Evolutionary conservation across 2,329 filamentous ascomycete species (phyloP).

Genomic region (Corynespora cassiicola): DNA sequence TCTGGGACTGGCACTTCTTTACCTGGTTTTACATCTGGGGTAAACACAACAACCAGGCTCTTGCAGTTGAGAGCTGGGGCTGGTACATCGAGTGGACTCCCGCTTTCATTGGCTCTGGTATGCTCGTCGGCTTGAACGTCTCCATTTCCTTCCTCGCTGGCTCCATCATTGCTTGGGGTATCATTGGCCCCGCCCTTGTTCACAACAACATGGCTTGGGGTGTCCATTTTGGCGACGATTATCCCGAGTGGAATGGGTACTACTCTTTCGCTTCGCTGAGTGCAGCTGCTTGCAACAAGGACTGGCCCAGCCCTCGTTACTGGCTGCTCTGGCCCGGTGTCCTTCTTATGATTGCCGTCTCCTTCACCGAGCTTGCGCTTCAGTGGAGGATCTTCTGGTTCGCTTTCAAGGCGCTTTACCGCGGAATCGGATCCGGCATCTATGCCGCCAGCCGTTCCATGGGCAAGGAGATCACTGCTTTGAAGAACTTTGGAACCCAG

Average conservation of each 20-base stretch:
- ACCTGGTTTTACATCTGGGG: conserved; percentile 64
- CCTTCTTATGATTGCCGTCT: conserved; percentile 58
- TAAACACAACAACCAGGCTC: conserved; percentile 55
- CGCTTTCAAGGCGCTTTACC: conserved; percentile 58
- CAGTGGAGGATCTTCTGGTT: conserved; percentile 55
- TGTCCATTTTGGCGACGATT: conserved; percentile 36
- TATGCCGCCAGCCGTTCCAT: conserved; percentile 48
- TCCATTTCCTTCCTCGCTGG: conserved; percentile 65
- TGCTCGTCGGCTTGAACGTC: conserved; percentile 66
- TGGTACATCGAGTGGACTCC: conserved; percentile 67
- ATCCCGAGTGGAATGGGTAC: conserved; percentile 54
- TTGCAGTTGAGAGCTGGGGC: conserved; percentile 66
- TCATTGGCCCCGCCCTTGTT: conserved; percentile 65
- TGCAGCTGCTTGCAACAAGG: conserved; percentile 44
- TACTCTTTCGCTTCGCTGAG: conserved; percentile 50
- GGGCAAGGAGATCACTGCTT: conserved; percentile 53
- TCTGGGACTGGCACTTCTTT: conserved; percentile 66
- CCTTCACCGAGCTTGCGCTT: conserved; percentile 54
- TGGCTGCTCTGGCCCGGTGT: conserved; percentile 62
- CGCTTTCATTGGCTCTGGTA: conserved; percentile 66
- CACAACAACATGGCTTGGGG: conserved; percentile 59
- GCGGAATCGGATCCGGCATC: conserved; percentile 51
- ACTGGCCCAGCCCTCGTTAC: conserved; percentile 56
- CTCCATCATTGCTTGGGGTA: conserved; percentile 62
- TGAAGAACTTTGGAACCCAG: conserved; percentile 50